phyloP scores from a whole-genome alignment of 345 rosid genomes.

The Odontarrhena argentea region DNA sequence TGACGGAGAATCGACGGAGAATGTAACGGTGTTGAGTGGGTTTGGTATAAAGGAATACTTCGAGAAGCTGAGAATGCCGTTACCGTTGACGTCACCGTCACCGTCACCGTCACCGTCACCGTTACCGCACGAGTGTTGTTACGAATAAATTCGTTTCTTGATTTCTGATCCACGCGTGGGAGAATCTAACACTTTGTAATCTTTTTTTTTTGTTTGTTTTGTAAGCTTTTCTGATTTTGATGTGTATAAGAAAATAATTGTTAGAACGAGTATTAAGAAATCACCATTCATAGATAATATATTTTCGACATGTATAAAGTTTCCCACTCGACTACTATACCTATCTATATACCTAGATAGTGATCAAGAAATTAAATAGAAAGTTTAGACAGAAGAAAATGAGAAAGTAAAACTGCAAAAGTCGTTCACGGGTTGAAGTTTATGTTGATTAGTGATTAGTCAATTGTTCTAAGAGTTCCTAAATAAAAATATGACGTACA shows the following conservation, averaged over 20 bases:
- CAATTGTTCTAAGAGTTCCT: not conserved
- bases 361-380: not conserved
- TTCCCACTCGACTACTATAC: not conserved
- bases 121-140: constrained; percentile 45
- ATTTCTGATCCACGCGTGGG: constrained; percentile 50
- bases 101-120: constrained; percentile 42
- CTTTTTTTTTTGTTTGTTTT: not conserved
- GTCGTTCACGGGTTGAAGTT: constrained; percentile 18
- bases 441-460: not conserved
- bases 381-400: not conserved
- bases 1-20: constrained; percentile 44
- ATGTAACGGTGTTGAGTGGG: constrained; percentile 28
- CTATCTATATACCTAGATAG: too few relatives aligned
- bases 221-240: constrained; percentile 27
- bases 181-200: constrained; percentile 27
- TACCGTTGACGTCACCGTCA: constrained; percentile 46
- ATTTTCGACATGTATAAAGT: not conserved
- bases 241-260: constrained; percentile 29
- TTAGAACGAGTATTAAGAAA: constrained; percentile 28
- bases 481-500: not conserved
- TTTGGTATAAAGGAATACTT: constrained; percentile 52
- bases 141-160: constrained; percentile 46
- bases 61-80: constrained; percentile 41
- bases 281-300: constrained; percentile 1
- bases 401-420: not conserved